Percentiles rank a stretch among this genome's conserved stretches.
Conservation (phyloP, 2,329 filamentous ascomycete species). For the Colletotrichum noveboracense region DNA sequence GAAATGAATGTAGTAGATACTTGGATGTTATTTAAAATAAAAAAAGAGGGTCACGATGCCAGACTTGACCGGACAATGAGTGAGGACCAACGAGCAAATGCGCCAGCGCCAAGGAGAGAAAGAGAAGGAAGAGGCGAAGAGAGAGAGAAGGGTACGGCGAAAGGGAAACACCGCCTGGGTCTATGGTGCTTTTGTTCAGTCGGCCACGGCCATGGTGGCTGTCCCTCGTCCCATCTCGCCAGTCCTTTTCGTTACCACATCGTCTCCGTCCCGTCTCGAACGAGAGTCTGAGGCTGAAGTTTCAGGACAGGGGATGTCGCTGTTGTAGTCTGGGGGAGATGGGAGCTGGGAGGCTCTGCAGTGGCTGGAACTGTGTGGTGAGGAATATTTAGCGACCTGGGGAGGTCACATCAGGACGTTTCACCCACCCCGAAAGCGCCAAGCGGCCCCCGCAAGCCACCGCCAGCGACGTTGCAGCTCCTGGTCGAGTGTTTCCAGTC, state of each 20-base stretch:
- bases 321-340: background rate
- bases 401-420: background rate
- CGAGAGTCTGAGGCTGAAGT: slow-evolving; percentile 11
- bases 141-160: background rate
- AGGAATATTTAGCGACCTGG: background rate
- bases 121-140: background rate
- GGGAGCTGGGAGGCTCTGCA: background rate
- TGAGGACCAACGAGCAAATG: slow-evolving; percentile 1
- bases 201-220: background rate
- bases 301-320: slow-evolving; percentile 1
- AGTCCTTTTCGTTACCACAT: background rate
- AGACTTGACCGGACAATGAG: background rate
- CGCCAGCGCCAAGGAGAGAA: slow-evolving; percentile 16
- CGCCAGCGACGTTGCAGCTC: background rate
- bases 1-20: background rate
- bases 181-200: background rate
- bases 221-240: background rate
- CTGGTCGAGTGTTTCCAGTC: slow-evolving; percentile 9
- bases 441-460: background rate
- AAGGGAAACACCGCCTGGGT: background rate
- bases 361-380: background rate
- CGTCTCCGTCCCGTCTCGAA: background rate
- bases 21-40: background rate
- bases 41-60: background rate
- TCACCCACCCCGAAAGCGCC: slow-evolving; percentile 2